Conservation (phyloP, 2,329 filamentous ascomycete species). For the Alternaria viburni region DNA sequence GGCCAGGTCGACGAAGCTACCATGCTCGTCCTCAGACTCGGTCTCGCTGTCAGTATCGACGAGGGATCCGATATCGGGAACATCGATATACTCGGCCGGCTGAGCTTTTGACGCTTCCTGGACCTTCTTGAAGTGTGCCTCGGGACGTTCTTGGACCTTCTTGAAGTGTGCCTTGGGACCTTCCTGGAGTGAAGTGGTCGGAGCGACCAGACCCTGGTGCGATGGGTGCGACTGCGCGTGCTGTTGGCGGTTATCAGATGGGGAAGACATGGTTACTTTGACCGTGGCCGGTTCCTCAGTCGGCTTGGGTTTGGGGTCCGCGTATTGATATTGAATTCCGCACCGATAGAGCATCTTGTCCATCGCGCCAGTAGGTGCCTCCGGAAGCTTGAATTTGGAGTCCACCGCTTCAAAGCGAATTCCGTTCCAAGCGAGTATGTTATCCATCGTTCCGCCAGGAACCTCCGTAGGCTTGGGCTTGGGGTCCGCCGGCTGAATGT, state of each 20-base stretch:
- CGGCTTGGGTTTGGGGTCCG: neutral
- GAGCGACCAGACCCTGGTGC: neutral
- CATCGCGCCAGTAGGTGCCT: neutral
- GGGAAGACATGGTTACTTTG: neutral
- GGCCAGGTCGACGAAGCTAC: constrained; percentile 4
- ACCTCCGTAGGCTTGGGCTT: neutral
- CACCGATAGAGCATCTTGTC: neutral
- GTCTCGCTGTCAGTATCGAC: neutral
- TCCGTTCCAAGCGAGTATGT: neutral
- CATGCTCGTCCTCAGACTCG: constrained; percentile 9
- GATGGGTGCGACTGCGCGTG: neutral
- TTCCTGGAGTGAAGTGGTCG: neutral
- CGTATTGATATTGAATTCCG: no score
- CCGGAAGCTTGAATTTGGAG: neutral
- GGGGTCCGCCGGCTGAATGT: neutral
- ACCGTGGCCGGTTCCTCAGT: neutral
- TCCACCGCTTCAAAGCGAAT: neutral
- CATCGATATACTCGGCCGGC: neutral
- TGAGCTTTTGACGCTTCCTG: neutral
- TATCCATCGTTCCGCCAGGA: neutral
- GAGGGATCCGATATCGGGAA: neutral
- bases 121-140: neutral
- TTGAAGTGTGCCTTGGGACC: neutral
- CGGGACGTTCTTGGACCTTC: neutral
- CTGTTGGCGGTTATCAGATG: neutral